A percentile compares a stretch with the other conserved stretches of the same genome.
Evolutionary conservation across 768 basidiomycete species (phyloP).

Genomic region (Boletellus ananas): DNA sequence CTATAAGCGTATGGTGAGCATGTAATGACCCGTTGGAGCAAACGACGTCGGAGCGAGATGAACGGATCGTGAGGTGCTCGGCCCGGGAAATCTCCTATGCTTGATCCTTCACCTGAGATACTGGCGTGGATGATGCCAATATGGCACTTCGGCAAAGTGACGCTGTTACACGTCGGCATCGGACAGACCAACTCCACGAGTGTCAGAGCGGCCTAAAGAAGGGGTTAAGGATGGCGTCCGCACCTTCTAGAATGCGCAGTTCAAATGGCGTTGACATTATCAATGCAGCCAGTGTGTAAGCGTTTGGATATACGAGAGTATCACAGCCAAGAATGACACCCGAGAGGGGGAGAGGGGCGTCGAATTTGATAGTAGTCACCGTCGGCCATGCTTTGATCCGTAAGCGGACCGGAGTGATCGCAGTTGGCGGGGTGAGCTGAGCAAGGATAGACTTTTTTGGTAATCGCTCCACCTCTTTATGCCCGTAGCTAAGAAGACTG

Average conservation of each 20-base stretch:
- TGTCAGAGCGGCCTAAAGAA: background rate
- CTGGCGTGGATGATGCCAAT: background rate
- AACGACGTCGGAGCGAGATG: too few relatives aligned
- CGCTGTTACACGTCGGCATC: background rate
- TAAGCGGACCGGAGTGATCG: background rate
- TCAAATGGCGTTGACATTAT: background rate
- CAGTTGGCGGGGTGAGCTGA: background rate
- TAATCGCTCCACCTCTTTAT: background rate
- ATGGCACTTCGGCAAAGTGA: background rate
- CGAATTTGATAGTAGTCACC: background rate
- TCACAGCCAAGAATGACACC: background rate
- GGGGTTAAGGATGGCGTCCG: background rate
- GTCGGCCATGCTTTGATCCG: background rate
- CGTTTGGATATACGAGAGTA: too few relatives aligned
- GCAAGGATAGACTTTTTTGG: background rate
- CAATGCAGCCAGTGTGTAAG: background rate
- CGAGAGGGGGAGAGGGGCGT: background rate
- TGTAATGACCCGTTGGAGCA: too few relatives aligned
- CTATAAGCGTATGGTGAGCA: too few relatives aligned
- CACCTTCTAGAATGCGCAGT: background rate
- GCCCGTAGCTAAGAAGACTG: background rate
- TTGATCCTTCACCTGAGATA: background rate
- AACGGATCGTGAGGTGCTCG: too few relatives aligned
- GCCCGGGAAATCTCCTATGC: background rate
- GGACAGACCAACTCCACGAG: background rate